Evolutionary conservation across 2,329 filamentous ascomycete genomes (phyloP).

Genomic region (Colletotrichum sp.): DNA sequence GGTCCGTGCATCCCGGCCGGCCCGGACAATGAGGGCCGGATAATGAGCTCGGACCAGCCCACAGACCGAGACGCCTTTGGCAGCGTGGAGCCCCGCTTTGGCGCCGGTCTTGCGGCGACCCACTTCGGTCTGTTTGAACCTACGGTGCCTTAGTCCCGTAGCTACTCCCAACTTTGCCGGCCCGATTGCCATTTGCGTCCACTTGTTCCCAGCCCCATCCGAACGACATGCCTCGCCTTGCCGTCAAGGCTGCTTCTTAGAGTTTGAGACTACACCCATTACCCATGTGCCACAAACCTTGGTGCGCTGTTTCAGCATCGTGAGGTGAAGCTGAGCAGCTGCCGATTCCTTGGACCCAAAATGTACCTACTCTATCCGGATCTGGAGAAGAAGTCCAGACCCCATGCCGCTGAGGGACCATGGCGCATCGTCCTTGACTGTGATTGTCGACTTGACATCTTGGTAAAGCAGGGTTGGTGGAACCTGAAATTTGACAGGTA

Average conservation of each 20-base stretch:
- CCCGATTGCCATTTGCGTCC: not conserved
- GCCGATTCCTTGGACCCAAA: not conserved
- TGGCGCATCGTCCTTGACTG: not conserved
- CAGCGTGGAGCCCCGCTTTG: not conserved
- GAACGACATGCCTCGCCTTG: not conserved
- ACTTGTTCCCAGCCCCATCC: not conserved
- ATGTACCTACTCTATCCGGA: not conserved
- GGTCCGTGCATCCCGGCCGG: conserved; percentile 15
- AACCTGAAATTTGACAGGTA: not conserved
- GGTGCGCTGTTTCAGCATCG: not conserved
- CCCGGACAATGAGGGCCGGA: conserved; percentile 4
- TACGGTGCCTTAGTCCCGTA: not conserved
- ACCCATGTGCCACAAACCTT: conserved; percentile 9
- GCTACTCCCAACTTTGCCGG: not conserved
- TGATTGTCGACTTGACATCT: not conserved
- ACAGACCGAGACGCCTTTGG: not conserved
- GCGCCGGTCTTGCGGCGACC: conserved; percentile 2
- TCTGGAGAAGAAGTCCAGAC: not conserved
- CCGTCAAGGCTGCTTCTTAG: not conserved
- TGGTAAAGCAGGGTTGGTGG: not conserved
- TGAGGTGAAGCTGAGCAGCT: not conserved
- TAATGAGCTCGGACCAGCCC: not conserved
- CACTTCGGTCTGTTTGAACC: not conserved
- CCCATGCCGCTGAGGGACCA: not conserved
- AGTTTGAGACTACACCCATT: conserved; percentile 5